These are phyloP conservation scores for Hevea brasiliensis DNA, from an alignment of 345 rosid species.

Conservation along the genomic window DNA sequence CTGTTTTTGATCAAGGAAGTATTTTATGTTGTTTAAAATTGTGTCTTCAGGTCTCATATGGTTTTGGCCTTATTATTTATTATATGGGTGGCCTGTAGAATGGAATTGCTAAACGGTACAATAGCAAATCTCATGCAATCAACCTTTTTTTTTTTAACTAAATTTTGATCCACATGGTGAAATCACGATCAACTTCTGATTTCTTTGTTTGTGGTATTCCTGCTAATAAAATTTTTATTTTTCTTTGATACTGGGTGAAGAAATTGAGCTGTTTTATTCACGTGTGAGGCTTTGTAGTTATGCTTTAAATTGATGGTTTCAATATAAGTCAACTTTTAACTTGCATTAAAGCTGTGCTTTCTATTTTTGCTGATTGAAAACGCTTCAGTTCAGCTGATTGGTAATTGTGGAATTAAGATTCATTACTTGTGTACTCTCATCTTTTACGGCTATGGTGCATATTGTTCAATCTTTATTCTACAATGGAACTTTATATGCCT, in stretches of 20 bases:
- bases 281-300: background rate
- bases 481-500: background rate
- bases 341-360: background rate
- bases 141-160: too few species aligned
- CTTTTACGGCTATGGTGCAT: background rate
- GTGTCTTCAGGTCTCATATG: background rate
- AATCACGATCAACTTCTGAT: background rate
- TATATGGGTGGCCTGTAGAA: too few species aligned
- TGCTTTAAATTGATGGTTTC: background rate
- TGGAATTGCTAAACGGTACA: background rate
- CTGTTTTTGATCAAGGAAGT: background rate
- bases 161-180: too few species aligned
- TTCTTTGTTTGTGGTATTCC: background rate
- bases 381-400: background rate
- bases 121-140: constrained; percentile 1
- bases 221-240: background rate
- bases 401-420: background rate
- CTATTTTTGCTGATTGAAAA: background rate
- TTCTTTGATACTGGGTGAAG: background rate
- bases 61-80: background rate
- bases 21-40: background rate
- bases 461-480: background rate
- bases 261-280: background rate
- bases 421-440: background rate
- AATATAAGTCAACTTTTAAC: background rate